Conservation (phyloP, 306 rosid species). For the Cucurbita argyrosperma region DNA sequence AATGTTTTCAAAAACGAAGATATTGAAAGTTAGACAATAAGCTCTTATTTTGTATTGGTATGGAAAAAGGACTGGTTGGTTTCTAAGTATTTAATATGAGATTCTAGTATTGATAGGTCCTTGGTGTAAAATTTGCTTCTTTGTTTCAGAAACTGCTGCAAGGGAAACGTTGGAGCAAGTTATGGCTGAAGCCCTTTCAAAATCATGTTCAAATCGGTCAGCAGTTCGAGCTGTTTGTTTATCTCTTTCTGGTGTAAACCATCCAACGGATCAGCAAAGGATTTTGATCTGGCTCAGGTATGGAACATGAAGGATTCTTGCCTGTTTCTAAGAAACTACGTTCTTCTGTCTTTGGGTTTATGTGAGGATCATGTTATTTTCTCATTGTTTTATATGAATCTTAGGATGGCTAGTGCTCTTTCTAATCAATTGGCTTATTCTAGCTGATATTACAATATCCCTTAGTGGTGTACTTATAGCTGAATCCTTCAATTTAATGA, state of each 20-base stretch:
- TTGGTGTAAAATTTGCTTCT: background rate
- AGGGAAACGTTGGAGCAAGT: conserved; percentile 78
- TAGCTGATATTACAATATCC: background rate
- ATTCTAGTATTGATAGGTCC: background rate
- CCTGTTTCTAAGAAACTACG: background rate
- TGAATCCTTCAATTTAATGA: background rate
- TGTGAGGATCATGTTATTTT: background rate
- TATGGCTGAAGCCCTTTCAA: conserved; percentile 69
- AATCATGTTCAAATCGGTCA: conserved; percentile 59
- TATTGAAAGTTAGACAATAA: background rate
- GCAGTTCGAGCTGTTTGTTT: conserved; percentile 84
- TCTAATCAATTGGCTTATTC: background rate
- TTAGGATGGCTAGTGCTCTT: background rate
- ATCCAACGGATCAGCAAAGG: conserved; percentile 77
- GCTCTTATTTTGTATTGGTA: background rate
- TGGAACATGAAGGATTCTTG: conserved; percentile 5
- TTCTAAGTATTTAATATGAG: background rate
- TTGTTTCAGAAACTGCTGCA: conserved; percentile 53
- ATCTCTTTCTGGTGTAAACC: conserved; percentile 88
- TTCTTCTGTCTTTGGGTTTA: background rate
- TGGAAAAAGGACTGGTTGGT: background rate
- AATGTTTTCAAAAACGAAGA: background rate
- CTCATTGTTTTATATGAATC: background rate
- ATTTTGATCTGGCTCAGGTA: conserved; percentile 76
- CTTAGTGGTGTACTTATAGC: background rate